Percentiles rank a stretch among this genome's conserved stretches.
Evolutionary conservation across 140 eudicot species (phyloP).

Genomic region (Cichorium intybus): DNA sequence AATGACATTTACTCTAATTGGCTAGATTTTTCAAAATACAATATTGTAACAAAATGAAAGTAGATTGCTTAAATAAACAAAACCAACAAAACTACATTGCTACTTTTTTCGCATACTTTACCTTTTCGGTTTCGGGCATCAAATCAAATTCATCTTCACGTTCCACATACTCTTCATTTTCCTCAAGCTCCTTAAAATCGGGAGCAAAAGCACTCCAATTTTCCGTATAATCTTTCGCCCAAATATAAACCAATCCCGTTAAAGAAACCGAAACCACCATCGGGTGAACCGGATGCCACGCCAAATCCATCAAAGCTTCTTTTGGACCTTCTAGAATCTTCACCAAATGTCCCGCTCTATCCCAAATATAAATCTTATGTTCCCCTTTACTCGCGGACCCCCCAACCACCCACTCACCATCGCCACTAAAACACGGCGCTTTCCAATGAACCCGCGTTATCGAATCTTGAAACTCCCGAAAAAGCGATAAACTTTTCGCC

Average conservation of each 20-base stretch:
- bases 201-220: conserved; percentile 99
- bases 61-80: too few species aligned
- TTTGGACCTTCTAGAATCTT: conserved; percentile 96
- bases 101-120: too few species aligned
- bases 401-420: conserved; percentile 95
- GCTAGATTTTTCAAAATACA: too few species aligned
- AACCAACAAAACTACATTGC: too few species aligned
- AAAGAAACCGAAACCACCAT: conserved; percentile 77
- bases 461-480: conserved; percentile 82
- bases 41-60: too few species aligned
- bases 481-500: conserved; percentile 45
- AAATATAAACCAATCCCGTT: conserved; percentile 77
- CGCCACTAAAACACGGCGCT: conserved; percentile 95
- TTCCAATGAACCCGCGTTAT: conserved; percentile 90
- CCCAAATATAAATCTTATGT: conserved; percentile 96
- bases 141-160: conserved; percentile 94
- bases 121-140: conserved; percentile 76
- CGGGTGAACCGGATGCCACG: conserved; percentile 96
- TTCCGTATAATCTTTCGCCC: conserved; percentile 96
- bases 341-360: conserved; percentile 84
- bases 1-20: too few species aligned
- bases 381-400: conserved; percentile 97
- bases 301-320: conserved; percentile 84
- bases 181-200: conserved; percentile 92
- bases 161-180: conserved; percentile 95